Conservation (phyloP, 495 filamentous ascomycete species). For the Sphaerosporella brunnea region DNA sequence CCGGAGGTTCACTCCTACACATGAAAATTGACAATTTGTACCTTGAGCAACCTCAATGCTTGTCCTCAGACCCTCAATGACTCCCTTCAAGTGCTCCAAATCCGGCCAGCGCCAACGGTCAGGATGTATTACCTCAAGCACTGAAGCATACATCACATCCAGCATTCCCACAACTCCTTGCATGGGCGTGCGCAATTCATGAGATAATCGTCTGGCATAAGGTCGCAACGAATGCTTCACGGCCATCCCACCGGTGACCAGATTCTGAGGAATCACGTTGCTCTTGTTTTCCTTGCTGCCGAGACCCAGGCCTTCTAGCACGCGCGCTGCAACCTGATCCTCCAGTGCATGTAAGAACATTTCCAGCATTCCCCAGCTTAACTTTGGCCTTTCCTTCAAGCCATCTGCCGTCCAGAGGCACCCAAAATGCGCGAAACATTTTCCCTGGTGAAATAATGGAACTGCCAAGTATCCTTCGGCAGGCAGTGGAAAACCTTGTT, state of each 20-base stretch:
- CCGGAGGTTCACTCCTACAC: too few species aligned
- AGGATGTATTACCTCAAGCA: conserved; percentile 44
- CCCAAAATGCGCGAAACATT: conserved; percentile 58
- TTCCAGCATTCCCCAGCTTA: conserved; percentile 56
- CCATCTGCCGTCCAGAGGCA: conserved; percentile 56
- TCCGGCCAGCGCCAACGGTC: conserved; percentile 9
- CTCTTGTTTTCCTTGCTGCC: conserved; percentile 18
- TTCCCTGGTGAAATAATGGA: conserved; percentile 51
- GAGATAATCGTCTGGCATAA: conserved; percentile 60
- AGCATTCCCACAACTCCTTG: conserved; percentile 74
- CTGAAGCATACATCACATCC: conserved; percentile 68
- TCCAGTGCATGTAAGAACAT: conserved; percentile 61
- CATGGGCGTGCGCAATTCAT: conserved; percentile 70
- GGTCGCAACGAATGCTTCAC: conserved; percentile 50
- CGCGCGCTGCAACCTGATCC: conserved; percentile 45
- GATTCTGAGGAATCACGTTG: conserved; percentile 34
- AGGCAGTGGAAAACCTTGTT: conserved; percentile 36
- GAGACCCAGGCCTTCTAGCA: conserved; percentile 36
- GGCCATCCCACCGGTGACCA: conserved; percentile 26
- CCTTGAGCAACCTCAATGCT: conserved; percentile 65
- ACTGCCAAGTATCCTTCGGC: conserved; percentile 55
- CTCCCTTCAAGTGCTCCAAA: conserved; percentile 17
- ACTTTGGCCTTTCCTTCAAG: conserved; percentile 31
- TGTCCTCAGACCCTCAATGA: conserved; percentile 48
- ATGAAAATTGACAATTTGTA: too few species aligned